A percentile compares a stretch with the other conserved stretches of the same genome.
These are phyloP conservation scores for Mortierella sp. DNA, from an alignment of 371 early-diverging fungal species.

Conservation along the genomic window DNA sequence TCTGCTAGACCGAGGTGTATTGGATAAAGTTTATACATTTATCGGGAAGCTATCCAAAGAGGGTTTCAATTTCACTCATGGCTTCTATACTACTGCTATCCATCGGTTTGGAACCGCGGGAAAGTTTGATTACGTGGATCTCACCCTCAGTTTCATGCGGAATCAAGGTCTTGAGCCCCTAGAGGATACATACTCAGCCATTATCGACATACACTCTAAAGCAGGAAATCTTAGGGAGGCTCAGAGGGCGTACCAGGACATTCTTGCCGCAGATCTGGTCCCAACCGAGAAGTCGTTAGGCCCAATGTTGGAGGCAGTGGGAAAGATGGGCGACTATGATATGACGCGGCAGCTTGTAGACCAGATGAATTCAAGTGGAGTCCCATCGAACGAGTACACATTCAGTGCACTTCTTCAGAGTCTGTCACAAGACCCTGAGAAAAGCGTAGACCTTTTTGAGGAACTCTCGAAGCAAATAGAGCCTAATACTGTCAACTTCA, in stretches of 20 bases:
- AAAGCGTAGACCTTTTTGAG: conserved; percentile 23
- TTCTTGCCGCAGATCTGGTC: conserved; percentile 30
- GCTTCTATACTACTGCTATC: conserved; percentile 39
- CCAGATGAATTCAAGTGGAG: conserved; percentile 50
- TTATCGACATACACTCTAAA: conserved; percentile 49
- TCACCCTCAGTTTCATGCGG: conserved; percentile 33
- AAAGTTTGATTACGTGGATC: conserved; percentile 50
- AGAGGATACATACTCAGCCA: conserved; percentile 40
- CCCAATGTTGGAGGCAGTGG: conserved; percentile 54
- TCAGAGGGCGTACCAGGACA: conserved; percentile 40
- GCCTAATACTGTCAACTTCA: conserved; percentile 49
- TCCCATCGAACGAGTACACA: conserved; percentile 45
- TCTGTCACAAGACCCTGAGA: conserved; percentile 23
- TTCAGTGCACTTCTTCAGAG: conserved; percentile 49
- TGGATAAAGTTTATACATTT: conserved; percentile 25
- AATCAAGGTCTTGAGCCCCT: conserved; percentile 47
- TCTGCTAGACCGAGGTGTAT: conserved; percentile 35
- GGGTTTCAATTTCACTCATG: conserved; percentile 26
- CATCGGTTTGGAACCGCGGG: conserved; percentile 45
- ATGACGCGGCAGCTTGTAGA: conserved; percentile 53
- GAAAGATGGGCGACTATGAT: conserved; percentile 52
- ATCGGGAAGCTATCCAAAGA: conserved; percentile 18
- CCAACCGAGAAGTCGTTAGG: conserved; percentile 36
- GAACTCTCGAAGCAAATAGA: conserved; percentile 44
- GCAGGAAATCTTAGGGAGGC: conserved; percentile 51